phyloP scores from a whole-genome alignment of 331 rosid species.

The Spiraea crenata region DNA sequence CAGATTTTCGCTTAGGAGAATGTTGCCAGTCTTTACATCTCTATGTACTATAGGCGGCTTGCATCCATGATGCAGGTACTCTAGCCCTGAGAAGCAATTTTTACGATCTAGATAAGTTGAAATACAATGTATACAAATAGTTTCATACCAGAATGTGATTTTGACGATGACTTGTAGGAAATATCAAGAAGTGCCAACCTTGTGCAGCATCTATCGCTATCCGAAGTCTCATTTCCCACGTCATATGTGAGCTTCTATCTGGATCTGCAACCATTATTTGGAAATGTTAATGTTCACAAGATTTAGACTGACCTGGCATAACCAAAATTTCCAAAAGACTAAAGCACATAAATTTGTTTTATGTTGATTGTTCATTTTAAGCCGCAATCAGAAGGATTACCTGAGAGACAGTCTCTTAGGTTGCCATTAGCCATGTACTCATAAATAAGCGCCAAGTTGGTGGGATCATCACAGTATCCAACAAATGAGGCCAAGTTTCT shows the following conservation, averaged over 20 bases:
- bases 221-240: slow-evolving; percentile 60
- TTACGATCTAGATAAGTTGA: neutral
- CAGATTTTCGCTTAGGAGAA: slow-evolving; percentile 54
- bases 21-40: slow-evolving; percentile 69
- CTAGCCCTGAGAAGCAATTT: slow-evolving; percentile 45
- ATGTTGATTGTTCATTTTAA: too few relatives aligned
- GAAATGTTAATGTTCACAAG: too few relatives aligned
- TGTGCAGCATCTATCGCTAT: slow-evolving; percentile 71
- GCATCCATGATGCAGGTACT: slow-evolving; percentile 72
- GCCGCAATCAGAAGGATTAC: too few relatives aligned
- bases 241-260: slow-evolving; percentile 39
- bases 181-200: slow-evolving; percentile 34
- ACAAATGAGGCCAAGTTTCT: slow-evolving; percentile 56
- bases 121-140: neutral
- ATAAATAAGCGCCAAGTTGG: slow-evolving; percentile 55
- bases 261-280: slow-evolving; percentile 50
- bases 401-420: slow-evolving; percentile 51
- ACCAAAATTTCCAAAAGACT: too few relatives aligned
- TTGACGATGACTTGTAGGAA: neutral
- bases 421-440: slow-evolving; percentile 68
- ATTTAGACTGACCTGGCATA: too few relatives aligned
- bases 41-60: slow-evolving; percentile 64
- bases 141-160: neutral
- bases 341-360: too few relatives aligned
- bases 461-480: slow-evolving; percentile 53